These are phyloP conservation scores for Trichophyton verrucosum DNA, from an alignment of 2,329 filamentous ascomycete species.

Conservation along the genomic window DNA sequence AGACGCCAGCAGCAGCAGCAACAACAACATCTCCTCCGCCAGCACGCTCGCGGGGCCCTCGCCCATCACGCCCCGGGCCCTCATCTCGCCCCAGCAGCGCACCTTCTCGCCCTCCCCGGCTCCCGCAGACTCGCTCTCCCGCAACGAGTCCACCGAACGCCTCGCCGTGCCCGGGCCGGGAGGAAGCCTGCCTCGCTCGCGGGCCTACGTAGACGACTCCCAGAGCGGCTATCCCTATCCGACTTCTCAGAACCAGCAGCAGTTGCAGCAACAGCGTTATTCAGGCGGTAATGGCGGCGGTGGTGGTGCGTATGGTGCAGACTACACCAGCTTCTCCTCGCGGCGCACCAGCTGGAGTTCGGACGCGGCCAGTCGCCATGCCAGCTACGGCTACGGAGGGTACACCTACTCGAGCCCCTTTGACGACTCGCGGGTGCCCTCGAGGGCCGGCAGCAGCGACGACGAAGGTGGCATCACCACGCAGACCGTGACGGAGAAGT, in stretches of 20 bases:
- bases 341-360: conserved; percentile 55
- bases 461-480: conserved; percentile 48
- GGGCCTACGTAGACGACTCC: conserved; percentile 3
- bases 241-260: neutral
- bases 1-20: neutral
- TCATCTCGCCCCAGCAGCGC: conserved; percentile 6
- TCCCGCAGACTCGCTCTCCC: neutral
- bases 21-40: neutral
- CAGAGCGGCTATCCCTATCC: too few relatives aligned
- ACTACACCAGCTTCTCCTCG: conserved; percentile 43
- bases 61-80: neutral
- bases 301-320: conserved; percentile 8
- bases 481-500: conserved; percentile 61
- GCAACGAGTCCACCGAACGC: conserved; percentile 3
- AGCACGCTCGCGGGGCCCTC: neutral
- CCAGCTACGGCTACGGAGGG: neutral
- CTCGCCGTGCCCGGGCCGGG: conserved; percentile 4
- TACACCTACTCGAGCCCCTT: conserved; percentile 32
- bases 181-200: neutral
- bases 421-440: conserved; percentile 48
- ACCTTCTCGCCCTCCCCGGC: conserved; percentile 4
- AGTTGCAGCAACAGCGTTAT: neutral
- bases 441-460: conserved; percentile 51
- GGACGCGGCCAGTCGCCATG: conserved; percentile 41
- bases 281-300: too few relatives aligned